Percentiles rank a stretch among this genome's conserved stretches.
Conservation (phyloP, 2,329 filamentous ascomycete species). For the Tetracladium maxilliforme region DNA sequence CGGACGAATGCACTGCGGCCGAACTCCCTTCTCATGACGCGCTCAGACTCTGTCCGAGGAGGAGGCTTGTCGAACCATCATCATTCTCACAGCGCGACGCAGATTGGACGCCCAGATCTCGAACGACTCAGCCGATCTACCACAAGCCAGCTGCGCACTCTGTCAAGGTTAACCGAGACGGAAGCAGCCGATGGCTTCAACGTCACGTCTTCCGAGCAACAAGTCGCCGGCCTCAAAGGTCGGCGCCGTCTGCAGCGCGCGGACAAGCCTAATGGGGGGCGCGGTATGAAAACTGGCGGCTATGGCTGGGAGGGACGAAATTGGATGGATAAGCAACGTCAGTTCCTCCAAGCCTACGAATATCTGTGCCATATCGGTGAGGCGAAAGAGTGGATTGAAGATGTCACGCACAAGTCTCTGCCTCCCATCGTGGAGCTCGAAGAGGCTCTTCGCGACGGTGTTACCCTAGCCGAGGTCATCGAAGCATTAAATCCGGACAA, state of each 20-base stretch:
- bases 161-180: slow-evolving; percentile 70
- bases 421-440: slow-evolving; percentile 89
- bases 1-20: slow-evolving; percentile 21
- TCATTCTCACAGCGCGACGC: too few species aligned
- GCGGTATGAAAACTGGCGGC: slow-evolving; percentile 26
- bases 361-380: slow-evolving; percentile 98
- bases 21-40: slow-evolving; percentile 45
- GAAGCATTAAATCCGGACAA: slow-evolving; percentile 71
- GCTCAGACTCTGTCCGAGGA: slow-evolving; percentile 33
- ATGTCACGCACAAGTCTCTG: slow-evolving; percentile 71
- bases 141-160: slow-evolving; percentile 73
- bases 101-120: slow-evolving; percentile 58
- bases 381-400: slow-evolving; percentile 97
- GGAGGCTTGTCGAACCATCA: slow-evolving; percentile 9
- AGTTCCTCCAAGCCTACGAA: slow-evolving; percentile 93
- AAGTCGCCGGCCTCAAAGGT: slow-evolving; percentile 78
- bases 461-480: slow-evolving; percentile 88
- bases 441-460: slow-evolving; percentile 80
- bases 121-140: slow-evolving; percentile 75
- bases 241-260: slow-evolving; percentile 68
- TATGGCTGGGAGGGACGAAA: slow-evolving; percentile 72
- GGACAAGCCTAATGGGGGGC: slow-evolving; percentile 26
- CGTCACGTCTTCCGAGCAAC: slow-evolving; percentile 62
- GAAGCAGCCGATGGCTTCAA: slow-evolving; percentile 67
- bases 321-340: slow-evolving; percentile 98